Percentiles rank a stretch among this genome's conserved stretches.
Evolutionary conservation across 345 rosid species (phyloP).

Genomic region (Viola odorata): DNA sequence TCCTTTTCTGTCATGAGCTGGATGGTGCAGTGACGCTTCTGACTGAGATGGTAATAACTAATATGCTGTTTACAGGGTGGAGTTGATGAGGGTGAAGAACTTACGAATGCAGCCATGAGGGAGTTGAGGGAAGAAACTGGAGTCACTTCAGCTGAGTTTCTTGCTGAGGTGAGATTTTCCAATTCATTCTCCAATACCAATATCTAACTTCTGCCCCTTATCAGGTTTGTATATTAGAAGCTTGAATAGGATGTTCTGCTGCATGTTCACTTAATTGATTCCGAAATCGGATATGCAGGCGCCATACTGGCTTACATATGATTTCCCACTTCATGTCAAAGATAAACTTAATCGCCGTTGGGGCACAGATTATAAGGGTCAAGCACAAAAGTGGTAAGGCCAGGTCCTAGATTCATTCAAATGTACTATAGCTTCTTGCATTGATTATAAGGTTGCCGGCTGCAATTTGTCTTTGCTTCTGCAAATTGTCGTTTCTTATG

Average conservation of each 20-base stretch:
- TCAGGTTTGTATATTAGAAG: not conserved
- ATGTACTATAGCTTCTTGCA: not conserved
- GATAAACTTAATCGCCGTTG: conserved; percentile 47
- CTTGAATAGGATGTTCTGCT: not conserved
- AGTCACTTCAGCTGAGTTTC: conserved; percentile 68
- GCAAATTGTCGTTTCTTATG: too few relatives aligned
- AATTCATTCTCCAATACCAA: not conserved
- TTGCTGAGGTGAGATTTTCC: conserved; percentile 59
- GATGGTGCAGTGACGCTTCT: too few relatives aligned
- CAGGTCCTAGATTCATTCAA: too few relatives aligned
- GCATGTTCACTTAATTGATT: conserved; percentile 10
- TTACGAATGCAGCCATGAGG: conserved; percentile 69
- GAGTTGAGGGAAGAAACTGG: conserved; percentile 97
- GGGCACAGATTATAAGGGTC: conserved; percentile 73
- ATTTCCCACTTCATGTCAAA: conserved; percentile 46
- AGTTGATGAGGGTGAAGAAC: conserved; percentile 81
- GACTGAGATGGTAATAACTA: too few relatives aligned
- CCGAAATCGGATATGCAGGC: conserved; percentile 31
- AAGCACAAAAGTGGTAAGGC: conserved; percentile 73
- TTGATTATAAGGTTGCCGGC: not conserved
- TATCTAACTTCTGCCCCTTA: not conserved
- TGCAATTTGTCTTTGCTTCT: not conserved
- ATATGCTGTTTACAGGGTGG: conserved; percentile 54
- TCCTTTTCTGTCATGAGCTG: too few relatives aligned
- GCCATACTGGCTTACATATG: conserved; percentile 75